Base-by-base conservation (phyloP, 805 yeast species). In the Saccharomycopsis sp. region DNA sequence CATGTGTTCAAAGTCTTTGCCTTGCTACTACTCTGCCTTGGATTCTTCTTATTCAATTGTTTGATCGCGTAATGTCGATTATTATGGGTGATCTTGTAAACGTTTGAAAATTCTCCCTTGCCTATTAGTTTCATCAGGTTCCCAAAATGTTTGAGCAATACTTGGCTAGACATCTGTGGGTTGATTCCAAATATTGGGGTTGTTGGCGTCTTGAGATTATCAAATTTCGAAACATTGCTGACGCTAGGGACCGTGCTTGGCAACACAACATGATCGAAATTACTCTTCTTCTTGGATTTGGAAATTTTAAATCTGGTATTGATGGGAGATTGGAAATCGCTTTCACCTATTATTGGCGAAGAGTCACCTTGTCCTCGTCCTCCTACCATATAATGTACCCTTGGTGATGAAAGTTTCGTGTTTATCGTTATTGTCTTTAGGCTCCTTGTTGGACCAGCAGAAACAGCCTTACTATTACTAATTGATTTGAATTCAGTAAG, bases 71-170 rank as follows among this genome's bases (percentile, higher is more conserved):
- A 87, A 55, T 75, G 59, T 44, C 55, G 59, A 42, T 71, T 69
- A 49, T 79, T 79, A 56, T 79, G 83, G 13, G 77, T 70, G 35
- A 90, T 90, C 51, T 84, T 84, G 61, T 79, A 93, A 14, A 94
- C 98, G 19, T 77, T 69, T 2, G 96, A 87, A 57, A 93, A 93
- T 61, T 87, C 95, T 20, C 98, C 97, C 28, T 74, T 68, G 2
- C 96, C 96, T 19, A 90, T 66, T 37, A 80, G 64, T 36, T 72
- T 70, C 36, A 90, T 89, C 51, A 81, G 79, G 19, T 81, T 81
- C 26, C 27, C 21, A 60, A 78, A 79, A 53, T 70, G 67, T 28
- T 66, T 61, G 22, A 63, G 58, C 45, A 79, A 64, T 45, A 66
- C 71, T 24, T 69, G 69, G 53, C 72, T 77, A n/a, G 59, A 56